Conservation (phyloP, 2,329 filamentous ascomycete species). For the Trichoderma sp. region DNA sequence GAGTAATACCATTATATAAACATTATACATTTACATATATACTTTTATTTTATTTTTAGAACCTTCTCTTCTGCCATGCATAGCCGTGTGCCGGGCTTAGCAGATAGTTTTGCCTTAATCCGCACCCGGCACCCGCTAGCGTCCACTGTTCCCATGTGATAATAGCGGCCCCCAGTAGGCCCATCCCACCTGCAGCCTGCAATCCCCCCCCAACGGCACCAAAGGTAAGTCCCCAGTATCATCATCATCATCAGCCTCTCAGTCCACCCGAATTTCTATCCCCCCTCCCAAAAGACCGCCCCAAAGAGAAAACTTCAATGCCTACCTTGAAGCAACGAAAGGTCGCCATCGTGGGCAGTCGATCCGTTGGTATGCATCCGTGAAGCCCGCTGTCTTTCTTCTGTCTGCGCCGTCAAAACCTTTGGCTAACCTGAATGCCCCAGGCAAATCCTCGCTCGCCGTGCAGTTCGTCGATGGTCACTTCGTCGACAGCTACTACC, state of each 20-base stretch:
- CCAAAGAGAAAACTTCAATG: constrained; percentile 43
- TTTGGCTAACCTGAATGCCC: not conserved
- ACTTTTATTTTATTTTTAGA: not conserved
- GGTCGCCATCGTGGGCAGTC: constrained; percentile 92
- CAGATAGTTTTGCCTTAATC: not conserved
- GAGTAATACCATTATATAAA: not conserved
- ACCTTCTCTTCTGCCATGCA: not conserved
- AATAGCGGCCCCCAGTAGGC: not conserved
- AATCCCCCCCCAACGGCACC: not conserved
- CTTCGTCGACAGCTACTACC: constrained; percentile 98
- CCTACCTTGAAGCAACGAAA: constrained; percentile 82
- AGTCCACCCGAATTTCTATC: not conserved
- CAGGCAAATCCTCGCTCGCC: constrained; percentile 95
- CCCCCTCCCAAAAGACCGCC: not conserved
- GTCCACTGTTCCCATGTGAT: constrained; percentile 5
- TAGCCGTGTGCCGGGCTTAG: not conserved
- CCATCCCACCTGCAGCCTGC: not conserved
- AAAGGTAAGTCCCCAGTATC: not conserved
- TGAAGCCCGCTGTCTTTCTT: not conserved
- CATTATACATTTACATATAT: not conserved
- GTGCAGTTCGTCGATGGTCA: constrained; percentile 97
- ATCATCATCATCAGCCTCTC: not conserved
- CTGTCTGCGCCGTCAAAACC: not conserved
- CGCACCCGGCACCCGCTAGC: not conserved
- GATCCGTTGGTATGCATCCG: constrained; percentile 65